Evolutionary conservation across 2,329 filamentous ascomycete genomes (phyloP).

Genomic region (Monosporascus cannonballus): DNA sequence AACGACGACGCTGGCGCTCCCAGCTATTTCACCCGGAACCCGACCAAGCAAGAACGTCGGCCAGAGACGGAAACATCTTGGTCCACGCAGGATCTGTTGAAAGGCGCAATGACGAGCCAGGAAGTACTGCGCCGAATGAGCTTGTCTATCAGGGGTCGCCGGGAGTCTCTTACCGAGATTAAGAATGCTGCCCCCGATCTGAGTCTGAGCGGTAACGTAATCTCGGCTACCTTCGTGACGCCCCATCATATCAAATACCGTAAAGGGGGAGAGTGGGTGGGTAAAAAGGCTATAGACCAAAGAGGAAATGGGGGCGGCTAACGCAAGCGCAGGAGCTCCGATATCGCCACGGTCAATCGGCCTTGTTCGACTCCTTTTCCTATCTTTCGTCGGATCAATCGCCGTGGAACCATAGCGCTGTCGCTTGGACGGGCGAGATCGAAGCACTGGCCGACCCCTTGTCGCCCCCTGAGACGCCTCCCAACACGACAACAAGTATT

Average conservation of each 20-base stretch:
- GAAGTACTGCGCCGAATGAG: slow-evolving; percentile 40
- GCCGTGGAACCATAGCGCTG: slow-evolving; percentile 85
- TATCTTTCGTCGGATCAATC: slow-evolving; percentile 79
- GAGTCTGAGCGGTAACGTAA: slow-evolving; percentile 57
- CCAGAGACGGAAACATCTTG: slow-evolving; percentile 15
- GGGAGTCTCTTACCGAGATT: slow-evolving; percentile 50
- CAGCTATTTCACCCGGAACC: slow-evolving; percentile 28
- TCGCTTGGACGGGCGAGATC: slow-evolving; percentile 93
- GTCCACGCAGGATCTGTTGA: slow-evolving; percentile 14
- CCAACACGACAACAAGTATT: slow-evolving; percentile 42
- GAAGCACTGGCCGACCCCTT: slow-evolving; percentile 41
- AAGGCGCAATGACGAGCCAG: slow-evolving; percentile 30
- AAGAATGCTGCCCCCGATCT: slow-evolving; percentile 51
- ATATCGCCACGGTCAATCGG: slow-evolving; percentile 78
- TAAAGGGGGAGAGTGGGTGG: slow-evolving; percentile 56
- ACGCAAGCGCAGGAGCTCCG: slow-evolving; percentile 56
- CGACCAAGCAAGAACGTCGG: slow-evolving; percentile 14
- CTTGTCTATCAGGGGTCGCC: slow-evolving; percentile 34
- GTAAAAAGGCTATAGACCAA: slow-evolving; percentile 19
- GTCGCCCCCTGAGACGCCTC: slow-evolving; percentile 42
- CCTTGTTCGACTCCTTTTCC: slow-evolving; percentile 84
- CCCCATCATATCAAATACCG: slow-evolving; percentile 54
- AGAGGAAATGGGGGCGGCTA: slow-evolving; percentile 2
- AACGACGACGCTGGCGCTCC: slow-evolving; percentile 11
- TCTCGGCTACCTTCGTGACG: slow-evolving; percentile 60